Evolutionary conservation across 1,284 basidiomycete genomes (phyloP).

Genomic region (Melampsora americana): DNA sequence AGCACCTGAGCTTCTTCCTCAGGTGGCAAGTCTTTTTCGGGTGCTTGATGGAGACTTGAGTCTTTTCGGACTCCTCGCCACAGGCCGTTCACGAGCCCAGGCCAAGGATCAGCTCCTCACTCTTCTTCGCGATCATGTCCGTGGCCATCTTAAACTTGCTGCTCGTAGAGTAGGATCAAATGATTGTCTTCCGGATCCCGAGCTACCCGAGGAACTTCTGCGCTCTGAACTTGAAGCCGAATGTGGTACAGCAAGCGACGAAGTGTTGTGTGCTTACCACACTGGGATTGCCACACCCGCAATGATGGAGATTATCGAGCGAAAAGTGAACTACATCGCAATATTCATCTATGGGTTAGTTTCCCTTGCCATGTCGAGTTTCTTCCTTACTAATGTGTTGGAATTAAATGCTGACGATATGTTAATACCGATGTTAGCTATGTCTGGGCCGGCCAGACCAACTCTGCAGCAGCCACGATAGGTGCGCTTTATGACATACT

Average conservation of each 20-base stretch:
- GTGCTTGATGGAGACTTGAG: conserved; percentile 40
- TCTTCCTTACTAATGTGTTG: neutral
- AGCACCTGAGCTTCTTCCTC: neutral
- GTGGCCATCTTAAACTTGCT: neutral
- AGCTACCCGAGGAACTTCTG: conserved; percentile 37
- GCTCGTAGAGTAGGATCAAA: conserved; percentile 12
- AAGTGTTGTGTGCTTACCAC: conserved; percentile 19
- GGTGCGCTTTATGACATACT: conserved; percentile 38
- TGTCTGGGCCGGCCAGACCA: conserved; percentile 43
- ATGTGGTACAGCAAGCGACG: neutral
- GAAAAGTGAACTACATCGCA: conserved; percentile 35
- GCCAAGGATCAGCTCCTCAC: conserved; percentile 29
- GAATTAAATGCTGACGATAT: neutral
- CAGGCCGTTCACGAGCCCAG: conserved; percentile 2
- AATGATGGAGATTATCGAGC: conserved; percentile 10
- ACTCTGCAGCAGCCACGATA: conserved; percentile 41
- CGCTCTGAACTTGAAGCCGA: conserved; percentile 20
- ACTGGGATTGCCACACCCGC: conserved; percentile 10
- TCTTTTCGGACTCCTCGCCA: conserved; percentile 21
- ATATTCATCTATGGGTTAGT: conserved; percentile 41
- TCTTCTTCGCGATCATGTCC: conserved; percentile 17
- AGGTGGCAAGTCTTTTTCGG: conserved; percentile 29
- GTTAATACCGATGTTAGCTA: neutral
- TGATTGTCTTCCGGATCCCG: conserved; percentile 10
- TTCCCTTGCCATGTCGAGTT: neutral